Evolutionary conservation across 2,329 filamentous ascomycete genomes (phyloP).

Genomic region (Cladosporium sp.): DNA sequence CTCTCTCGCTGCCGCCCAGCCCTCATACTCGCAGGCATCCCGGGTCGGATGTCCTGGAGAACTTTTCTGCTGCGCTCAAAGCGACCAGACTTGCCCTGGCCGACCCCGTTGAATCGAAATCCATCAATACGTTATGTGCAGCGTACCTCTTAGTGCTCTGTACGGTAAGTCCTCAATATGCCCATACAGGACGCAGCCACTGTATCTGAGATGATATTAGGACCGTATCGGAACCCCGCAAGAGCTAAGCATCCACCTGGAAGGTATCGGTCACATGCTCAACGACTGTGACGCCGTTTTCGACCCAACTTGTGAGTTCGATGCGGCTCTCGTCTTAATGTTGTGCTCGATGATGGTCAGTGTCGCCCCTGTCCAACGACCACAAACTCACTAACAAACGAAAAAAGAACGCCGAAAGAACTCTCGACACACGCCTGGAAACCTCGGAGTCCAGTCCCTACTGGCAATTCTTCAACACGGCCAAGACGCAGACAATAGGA

Average conservation of each 20-base stretch:
- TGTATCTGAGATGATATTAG: neutral
- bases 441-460: neutral
- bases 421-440: neutral
- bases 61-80: slow-evolving; percentile 8
- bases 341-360: slow-evolving; percentile 16
- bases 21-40: slow-evolving; percentile 6
- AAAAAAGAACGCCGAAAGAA: neutral
- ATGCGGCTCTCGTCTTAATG: neutral
- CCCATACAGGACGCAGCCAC: too few species aligned
- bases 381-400: neutral
- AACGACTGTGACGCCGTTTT: neutral
- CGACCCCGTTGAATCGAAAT: neutral
- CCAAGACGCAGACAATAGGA: neutral
- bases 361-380: neutral
- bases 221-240: neutral
- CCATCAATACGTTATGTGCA: slow-evolving; percentile 12
- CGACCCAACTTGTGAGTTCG: neutral
- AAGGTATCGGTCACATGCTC: slow-evolving; percentile 5
- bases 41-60: neutral
- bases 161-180: neutral
- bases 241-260: slow-evolving; percentile 5
- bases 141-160: slow-evolving; percentile 6
- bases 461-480: slow-evolving; percentile 5
- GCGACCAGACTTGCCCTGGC: slow-evolving; percentile 4
- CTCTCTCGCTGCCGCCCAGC: slow-evolving; percentile 1